Base-by-base conservation (phyloP, 1,284 basidiomycete genomes). In the Rhodofomes roseus region DNA sequence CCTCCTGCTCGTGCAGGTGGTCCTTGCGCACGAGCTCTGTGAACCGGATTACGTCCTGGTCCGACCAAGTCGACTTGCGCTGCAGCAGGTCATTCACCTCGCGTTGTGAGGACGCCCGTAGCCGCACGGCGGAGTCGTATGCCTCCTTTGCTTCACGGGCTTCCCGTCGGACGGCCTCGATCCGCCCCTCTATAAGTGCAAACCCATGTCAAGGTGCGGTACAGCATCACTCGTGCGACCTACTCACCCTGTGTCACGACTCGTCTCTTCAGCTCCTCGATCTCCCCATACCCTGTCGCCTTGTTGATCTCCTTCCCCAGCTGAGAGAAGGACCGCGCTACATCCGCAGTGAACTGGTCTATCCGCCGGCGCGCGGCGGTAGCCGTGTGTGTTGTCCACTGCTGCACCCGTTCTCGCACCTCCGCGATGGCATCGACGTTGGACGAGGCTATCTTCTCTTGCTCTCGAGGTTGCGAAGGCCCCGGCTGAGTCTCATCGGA, bases 1-100 rank as follows among this genome's bases (percentile, higher is more conserved):
- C 95, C 36, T 83, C 84, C 65, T 90, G 88, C 66, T 95, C 92
- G 59, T 87, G 86, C 1, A 85, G 75, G 69, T 97, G 95, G 74
- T 98, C 95, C 68, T 90, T 81, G 48, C 92, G 86, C 44, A 96
- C 91, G 58, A 98, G 85, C 34, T 83, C 81, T 0, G 95, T 96
- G 76, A 96, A 97, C 23, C 86, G 81, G 37, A 80, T 74, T 46
- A 96, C 90, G 72, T 96, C 95, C 59, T 79, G 71, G 68, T 93
- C 92, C n/a, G 77, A 81, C 93, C 95, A 98, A 12, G 76, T 77
- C 4, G 90, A 90, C 77, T 97, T 97, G 60, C 95, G 90, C 72
- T 94, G 90, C 18, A 97, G 79, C 0, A 98, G 83, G 68, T 94
- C 90, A 74, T 96, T 97, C 56, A 96, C 90, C 71, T 95, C 89